These are phyloP conservation scores for Cystoderma amianthinum DNA, from an alignment of 768 basidiomycete species.

Conservation along the genomic window DNA sequence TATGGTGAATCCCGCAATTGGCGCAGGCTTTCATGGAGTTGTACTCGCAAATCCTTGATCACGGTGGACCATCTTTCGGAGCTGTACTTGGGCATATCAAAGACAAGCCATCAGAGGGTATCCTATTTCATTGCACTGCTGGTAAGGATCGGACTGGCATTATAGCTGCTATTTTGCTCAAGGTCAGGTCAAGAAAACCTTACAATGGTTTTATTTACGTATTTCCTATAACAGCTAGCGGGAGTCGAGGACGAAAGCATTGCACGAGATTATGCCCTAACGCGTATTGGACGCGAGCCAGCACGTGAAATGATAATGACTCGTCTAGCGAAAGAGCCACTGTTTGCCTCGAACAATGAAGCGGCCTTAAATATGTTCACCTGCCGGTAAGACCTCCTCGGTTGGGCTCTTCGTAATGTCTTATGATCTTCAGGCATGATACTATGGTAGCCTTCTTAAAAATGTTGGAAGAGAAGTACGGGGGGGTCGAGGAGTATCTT, in stretches of 20 bases:
- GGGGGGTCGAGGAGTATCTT: conserved; percentile 60
- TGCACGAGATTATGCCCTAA: conserved; percentile 71
- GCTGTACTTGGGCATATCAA: conserved; percentile 66
- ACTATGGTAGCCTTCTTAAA: conserved; percentile 72
- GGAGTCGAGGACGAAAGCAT: conserved; percentile 62
- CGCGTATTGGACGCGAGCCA: conserved; percentile 75
- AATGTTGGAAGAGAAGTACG: conserved; percentile 56
- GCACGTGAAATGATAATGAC: conserved; percentile 63
- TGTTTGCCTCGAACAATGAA: conserved; percentile 67
- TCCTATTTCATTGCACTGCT: conserved; percentile 77
- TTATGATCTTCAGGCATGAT: conserved; percentile 40
- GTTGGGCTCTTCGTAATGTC: not conserved
- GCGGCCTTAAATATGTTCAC: conserved; percentile 82
- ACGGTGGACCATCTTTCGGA: conserved; percentile 65
- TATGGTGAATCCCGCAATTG: not conserved
- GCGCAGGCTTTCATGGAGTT: conserved; percentile 71
- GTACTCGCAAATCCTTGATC: conserved; percentile 76
- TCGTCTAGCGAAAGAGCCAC: conserved; percentile 60
- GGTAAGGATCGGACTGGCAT: conserved; percentile 83
- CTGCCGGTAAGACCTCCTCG: conserved; percentile 45
- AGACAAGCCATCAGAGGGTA: conserved; percentile 58
- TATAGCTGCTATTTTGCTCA: conserved; percentile 64
- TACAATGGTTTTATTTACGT: too few relatives aligned
- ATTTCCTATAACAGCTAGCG: conserved; percentile 46
- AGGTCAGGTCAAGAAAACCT: too few relatives aligned